Percentiles rank a stretch among this genome's conserved stretches.
Conservation (phyloP, 2,329 filamentous ascomycete species). For the Phaeophleospora eucalypticola region DNA sequence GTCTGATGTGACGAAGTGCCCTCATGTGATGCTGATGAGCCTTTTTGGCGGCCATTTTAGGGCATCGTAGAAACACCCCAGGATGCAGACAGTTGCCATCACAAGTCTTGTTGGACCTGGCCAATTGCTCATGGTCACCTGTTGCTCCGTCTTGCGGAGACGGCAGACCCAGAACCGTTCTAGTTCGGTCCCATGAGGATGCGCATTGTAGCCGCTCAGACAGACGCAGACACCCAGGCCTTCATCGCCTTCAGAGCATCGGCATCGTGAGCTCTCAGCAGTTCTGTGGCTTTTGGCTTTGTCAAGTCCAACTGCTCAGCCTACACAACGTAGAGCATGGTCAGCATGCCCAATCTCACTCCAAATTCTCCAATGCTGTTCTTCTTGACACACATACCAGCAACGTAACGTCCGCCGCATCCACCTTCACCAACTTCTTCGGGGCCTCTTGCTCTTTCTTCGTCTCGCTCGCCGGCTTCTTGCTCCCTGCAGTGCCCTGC, state of each 20-base stretch:
- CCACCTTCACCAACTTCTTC: slow-evolving; percentile 62
- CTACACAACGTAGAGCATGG: too few relatives aligned
- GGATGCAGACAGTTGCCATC: too few relatives aligned
- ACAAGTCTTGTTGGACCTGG: too few relatives aligned
- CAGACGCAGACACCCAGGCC: slow-evolving; percentile 47
- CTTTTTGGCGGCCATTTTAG: too few relatives aligned
- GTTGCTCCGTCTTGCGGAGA: too few relatives aligned
- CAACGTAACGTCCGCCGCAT: slow-evolving; percentile 65
- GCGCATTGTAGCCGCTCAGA: not conserved
- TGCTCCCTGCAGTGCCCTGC: slow-evolving; percentile 44
- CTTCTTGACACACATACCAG: slow-evolving; percentile 50
- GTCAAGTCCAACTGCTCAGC: slow-evolving; percentile 68
- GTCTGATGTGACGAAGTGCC: too few relatives aligned
- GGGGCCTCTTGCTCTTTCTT: slow-evolving; percentile 28
- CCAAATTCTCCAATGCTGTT: not conserved
- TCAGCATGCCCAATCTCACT: not conserved
- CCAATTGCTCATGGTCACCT: too few relatives aligned
- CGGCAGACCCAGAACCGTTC: too few relatives aligned
- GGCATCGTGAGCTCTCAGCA: slow-evolving; percentile 68
- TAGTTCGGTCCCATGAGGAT: too few relatives aligned
- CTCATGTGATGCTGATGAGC: too few relatives aligned
- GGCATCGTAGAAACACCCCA: too few relatives aligned
- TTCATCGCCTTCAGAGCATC: slow-evolving; percentile 64
- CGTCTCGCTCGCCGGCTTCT: slow-evolving; percentile 39
- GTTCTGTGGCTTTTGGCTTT: slow-evolving; percentile 68